Evolutionary conservation across 2,329 filamentous ascomycete species (phyloP), one percentile per base, ranked within the genome.

Genomic region (Rutstroemia sp.): DNA sequence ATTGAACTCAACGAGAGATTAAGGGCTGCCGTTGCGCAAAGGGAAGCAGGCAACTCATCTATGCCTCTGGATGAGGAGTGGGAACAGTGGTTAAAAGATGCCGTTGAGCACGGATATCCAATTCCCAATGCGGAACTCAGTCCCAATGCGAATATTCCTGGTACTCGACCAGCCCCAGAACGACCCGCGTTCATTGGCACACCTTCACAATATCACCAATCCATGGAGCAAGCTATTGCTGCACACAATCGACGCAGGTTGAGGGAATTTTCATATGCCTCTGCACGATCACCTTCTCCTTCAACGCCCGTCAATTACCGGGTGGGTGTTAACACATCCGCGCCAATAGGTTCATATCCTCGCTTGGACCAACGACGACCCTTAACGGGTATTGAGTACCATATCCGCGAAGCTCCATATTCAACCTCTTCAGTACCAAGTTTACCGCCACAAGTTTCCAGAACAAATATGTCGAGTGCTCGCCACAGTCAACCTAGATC

Each of bases 1-100:
- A 73, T 82, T 51, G 77, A 77, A 48, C 70, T 85, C 53, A 87
- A 88, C 64, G 77, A 84, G 67, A 79, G 80, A n/a, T 78, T 88
- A 23, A 76, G 82, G 51, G 80, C 82, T 58, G 80, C 82, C 48
- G 83, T 82, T 7, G 83, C 83, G 16, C 76, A 81, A 48, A 79
- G 82, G 54, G 81, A 84, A 61, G 79, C 82, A 4, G 84, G 83
- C 46, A 80, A 84, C 60, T 71, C 71, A 30, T 76, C 78, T 16
- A 76, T 79, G 48, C 77, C 81, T 25, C 76, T 88, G 62, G 85
- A 88, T 65, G 83, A 86, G 60, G 84, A 86, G 64, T 88, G 83
- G 84, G 86, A 89, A 69, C 83, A 87, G 68, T 89, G 84, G 80
- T 73, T 88, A 58, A 88, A 88, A 70, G 83, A 84, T 64, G 83